Percentiles rank a stretch among this genome's conserved stretches.
Evolutionary conservation across 2,329 filamentous ascomycete genomes (phyloP).

Genomic region (Xylaria sp.): DNA sequence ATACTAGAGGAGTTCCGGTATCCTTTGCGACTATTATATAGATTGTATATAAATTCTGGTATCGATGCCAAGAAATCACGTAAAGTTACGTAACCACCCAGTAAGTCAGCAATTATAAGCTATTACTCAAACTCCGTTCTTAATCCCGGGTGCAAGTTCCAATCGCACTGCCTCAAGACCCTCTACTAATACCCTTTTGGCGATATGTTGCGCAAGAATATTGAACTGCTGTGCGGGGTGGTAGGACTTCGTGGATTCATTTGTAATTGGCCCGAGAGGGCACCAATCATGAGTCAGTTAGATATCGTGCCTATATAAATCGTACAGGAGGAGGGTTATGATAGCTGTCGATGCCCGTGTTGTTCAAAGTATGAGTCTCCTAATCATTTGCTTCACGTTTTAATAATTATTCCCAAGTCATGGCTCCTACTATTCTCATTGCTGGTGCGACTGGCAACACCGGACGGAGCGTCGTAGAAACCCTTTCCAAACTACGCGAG

Average conservation of each 20-base stretch:
- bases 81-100: not conserved
- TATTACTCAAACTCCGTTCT: not conserved
- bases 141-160: not conserved
- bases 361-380: not conserved
- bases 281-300: not conserved
- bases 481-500: slow-evolving; percentile 12
- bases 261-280: not conserved
- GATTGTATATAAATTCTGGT: not conserved
- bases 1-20: not conserved
- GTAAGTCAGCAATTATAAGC: slow-evolving; percentile 3
- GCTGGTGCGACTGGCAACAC: slow-evolving; percentile 31
- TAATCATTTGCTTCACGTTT: not conserved
- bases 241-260: not conserved
- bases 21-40: too few species aligned
- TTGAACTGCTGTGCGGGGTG: not conserved
- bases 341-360: not conserved
- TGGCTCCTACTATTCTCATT: slow-evolving; percentile 32
- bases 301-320: not conserved
- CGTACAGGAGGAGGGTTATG: not conserved
- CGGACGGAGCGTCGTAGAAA: slow-evolving; percentile 23
- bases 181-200: not conserved
- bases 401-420: not conserved
- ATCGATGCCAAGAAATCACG: not conserved
- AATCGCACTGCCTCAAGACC: not conserved
- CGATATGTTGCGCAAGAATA: not conserved